Evolutionary conservation across 148 eudicot species (phyloP), one percentile per base, ranked within the genome.

Genomic region (Talinum fruticosum): DNA sequence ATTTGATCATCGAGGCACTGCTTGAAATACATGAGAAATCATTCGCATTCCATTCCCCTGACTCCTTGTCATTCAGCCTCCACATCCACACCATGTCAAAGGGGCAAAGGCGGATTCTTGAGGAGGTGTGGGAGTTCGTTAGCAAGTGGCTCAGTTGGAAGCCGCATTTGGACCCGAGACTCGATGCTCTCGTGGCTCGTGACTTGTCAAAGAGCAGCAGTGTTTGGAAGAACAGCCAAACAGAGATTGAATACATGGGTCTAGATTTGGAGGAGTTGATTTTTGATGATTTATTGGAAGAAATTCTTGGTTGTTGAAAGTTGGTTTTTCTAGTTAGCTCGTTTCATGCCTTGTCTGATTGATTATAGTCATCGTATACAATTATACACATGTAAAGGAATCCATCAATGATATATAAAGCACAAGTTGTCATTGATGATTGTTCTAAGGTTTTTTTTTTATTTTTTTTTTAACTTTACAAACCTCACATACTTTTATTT

Each of bases 151-250:
- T 79, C 10, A 81, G 71, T 41, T 75, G 82, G 84, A 81, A 71
- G 49, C 80, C 78, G 8, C 90, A 82, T 53, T 37, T 75, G 32
- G 87, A 86, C 70, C 82, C 69, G 62, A 47, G 80, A 14, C 72
- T 88, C 13, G 90, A 92, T 67, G 18, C 54, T 28, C 82, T 84
- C 36, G 78, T 89, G 74, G 76, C 79, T 76, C 71, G 65, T 66
- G 97, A 94, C 71, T 38, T 92, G 72, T 71, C 71, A 81, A 45
- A 83, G 85, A 64, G 57, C 29, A 28, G 29, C 66, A 26, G 16
- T 75, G 86, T 88, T 66, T 95, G 99, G 99, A 88, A 88, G 86
- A 95, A 90, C 73, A 90, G 86, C 29, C 97, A 95, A 79, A 64
- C 79, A 37, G 94, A 91, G n/a, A 77, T 76, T 19, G 99, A 95